These are phyloP conservation scores for Plasmodium relictum DNA, from an alignment of 169 alveolate species.

Conservation along the genomic window DNA sequence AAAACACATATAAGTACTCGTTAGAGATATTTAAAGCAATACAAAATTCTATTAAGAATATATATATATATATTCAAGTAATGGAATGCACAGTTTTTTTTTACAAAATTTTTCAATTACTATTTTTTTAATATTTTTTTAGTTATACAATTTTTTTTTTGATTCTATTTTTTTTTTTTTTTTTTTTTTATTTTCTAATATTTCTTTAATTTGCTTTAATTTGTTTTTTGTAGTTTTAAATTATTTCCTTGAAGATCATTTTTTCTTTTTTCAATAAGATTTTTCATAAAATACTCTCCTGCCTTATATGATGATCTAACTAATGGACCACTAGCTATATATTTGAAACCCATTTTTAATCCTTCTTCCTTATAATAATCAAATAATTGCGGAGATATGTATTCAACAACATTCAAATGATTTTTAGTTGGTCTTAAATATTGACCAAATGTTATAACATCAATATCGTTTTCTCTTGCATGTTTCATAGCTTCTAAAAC, in stretches of 20 bases:
- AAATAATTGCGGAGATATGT: slow-evolving; percentile 79
- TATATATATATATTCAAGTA: too few species aligned
- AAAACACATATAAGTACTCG: too few species aligned
- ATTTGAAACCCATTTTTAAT: slow-evolving; percentile 80
- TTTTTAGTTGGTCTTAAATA: slow-evolving; percentile 81
- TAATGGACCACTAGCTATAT: slow-evolving; percentile 85
- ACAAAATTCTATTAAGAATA: too few species aligned
- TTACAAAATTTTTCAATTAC: too few species aligned
- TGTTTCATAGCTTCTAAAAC: slow-evolving; percentile 73
- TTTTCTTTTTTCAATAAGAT: slow-evolving; percentile 34
- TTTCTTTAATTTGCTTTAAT: neutral
- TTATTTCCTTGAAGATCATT: neutral
- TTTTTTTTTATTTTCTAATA: neutral
- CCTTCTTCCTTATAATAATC: slow-evolving; percentile 71
- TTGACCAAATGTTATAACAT: slow-evolving; percentile 83
- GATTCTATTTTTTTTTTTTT: neutral
- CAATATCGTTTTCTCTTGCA: slow-evolving; percentile 72
- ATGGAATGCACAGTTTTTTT: too few species aligned
- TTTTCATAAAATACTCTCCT: slow-evolving; percentile 81
- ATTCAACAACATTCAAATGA: slow-evolving; percentile 79
- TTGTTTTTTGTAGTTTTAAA: slow-evolving; percentile 5
- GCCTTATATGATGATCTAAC: slow-evolving; percentile 83
- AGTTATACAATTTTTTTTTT: neutral
- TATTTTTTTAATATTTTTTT: neutral
- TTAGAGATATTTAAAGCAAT: too few species aligned